phyloP scores from a whole-genome alignment of 257 asterid genomes.

The Ajuga chamaepitys region DNA sequence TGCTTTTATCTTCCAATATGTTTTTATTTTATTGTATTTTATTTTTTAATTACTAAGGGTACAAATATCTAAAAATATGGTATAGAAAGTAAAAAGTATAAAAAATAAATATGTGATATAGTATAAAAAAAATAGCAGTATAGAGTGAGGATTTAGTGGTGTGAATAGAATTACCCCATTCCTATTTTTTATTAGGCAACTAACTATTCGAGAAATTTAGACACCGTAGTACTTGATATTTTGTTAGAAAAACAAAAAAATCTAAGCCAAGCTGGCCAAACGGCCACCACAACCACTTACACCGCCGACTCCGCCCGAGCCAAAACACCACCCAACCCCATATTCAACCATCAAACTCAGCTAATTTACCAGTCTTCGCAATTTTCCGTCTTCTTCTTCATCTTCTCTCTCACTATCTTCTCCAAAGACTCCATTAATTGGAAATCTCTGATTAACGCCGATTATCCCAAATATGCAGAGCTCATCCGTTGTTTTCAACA shows the following conservation, averaged over 20 bases:
- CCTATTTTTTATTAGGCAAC: too few relatives aligned
- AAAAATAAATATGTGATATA: too few relatives aligned
- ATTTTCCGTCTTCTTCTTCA: background rate
- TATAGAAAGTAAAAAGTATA: too few relatives aligned
- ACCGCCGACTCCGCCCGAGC: constrained; percentile 29
- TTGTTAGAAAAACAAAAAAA: constrained; percentile 15
- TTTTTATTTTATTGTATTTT: too few relatives aligned
- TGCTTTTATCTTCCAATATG: too few relatives aligned
- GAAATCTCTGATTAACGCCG: background rate
- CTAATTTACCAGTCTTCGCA: background rate
- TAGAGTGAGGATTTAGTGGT: too few relatives aligned
- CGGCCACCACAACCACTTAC: constrained; percentile 57
- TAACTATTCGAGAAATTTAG: too few relatives aligned
- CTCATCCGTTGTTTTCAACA: constrained; percentile 41
- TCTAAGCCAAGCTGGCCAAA: constrained; percentile 53
- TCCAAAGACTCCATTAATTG: constrained; percentile 10
- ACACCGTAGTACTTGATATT: background rate
- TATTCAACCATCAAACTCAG: background rate
- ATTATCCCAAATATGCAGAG: constrained; percentile 51
- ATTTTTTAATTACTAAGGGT: too few relatives aligned
- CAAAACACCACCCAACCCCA: background rate
- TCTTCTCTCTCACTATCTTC: background rate
- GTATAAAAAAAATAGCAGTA: too few relatives aligned
- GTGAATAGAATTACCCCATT: too few relatives aligned
- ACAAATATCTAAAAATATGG: too few relatives aligned